Evolutionary conservation across 1,284 basidiomycete species (phyloP), one percentile per base, ranked within the genome.

Genomic region (Apiotrichum laibachii): DNA sequence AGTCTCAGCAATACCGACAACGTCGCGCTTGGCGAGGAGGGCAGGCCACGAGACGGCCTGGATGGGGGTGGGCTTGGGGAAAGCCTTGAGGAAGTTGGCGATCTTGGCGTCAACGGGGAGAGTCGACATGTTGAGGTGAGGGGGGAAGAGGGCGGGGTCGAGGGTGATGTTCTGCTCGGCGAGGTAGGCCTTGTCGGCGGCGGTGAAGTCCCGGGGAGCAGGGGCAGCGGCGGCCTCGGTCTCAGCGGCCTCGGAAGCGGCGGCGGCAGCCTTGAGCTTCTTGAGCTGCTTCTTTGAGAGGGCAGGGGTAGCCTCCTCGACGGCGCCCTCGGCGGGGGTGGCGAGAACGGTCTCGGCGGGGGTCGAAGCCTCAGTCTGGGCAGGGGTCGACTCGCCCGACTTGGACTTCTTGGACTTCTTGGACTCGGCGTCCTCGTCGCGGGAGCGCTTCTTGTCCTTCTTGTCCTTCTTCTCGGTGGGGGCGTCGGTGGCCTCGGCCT

Each of bases 1-100:
- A 2, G 95, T 99, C 82, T 99, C 94, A 16, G 96, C 95, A 63
- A 99, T 93, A 60, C 95, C 95, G 39, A 99, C 88, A 0, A 96
- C 90, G 75, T 98, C 93, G 33, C 84, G 83, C 5, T 90, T 89
- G 53, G 84, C 82, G 34, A 98, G 80, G 8, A 91, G 84, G 19
- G 90, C 86, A 5, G 93, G 92, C 95, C 95, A 99, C 37, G 93
- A 88, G 70, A 92, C 96, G 6, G 92, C 88, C 77, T 99, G 95
- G 60, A 99, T 94, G 0, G 95, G 92, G 0, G 94, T 96, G 0
- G 96, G 96, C 68, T 89, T 86, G 59, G 86, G 84, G 81, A 95
- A 99, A 11, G 82, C 79, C 59, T 77, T 78, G 61, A 92, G 87
- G 21, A 85, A 88, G 12, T 77, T 76, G 59, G 81, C 82, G 26